Base-by-base conservation (phyloP, 345 rosid genomes). In the Eucalyptus regnans region DNA sequence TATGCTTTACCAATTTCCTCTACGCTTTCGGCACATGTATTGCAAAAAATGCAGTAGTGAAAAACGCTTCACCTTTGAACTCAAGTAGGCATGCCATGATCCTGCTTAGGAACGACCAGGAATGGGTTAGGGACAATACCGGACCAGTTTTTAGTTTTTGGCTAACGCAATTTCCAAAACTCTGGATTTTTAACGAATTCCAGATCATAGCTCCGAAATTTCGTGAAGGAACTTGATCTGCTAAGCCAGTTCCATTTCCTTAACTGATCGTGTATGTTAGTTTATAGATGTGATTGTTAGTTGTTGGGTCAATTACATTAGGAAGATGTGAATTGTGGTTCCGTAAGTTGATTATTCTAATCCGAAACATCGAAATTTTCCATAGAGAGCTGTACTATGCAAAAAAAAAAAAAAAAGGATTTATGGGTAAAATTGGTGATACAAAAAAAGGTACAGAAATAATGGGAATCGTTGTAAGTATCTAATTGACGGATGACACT, bases 381-480 rank as follows among this genome's bases (percentile, higher is more conserved):
- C 27, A 71, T 37, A 9, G 23, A 37, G 23, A 18, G 4, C 2
- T 18, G 3, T 37, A 9, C 46, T 1, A 37, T 71, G 8, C 44
- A 0, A 16, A 33, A 68, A 5, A 31, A 7, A 31, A n/a, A 9
- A 16, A 8, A 15, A 31, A 14, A 12, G 0, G 79, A 68, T 15
- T 31, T 31, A 66, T 66, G 43, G 43, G 23, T 16, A 8, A 0
- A 66, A 64, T 16, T 68, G 43, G 44, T 0, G 12, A 31, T 8
- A n/a, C 0, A 41, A 3, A 7, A 17, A 5, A 9, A 43, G 13
- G 0, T 71, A 41, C 0, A 71, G 44, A 31, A 66, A 0, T 66
- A 15, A 31, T 66, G 0, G 10, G 18, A 33, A 37, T 71, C 81
- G 0, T 0, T 0, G 4, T 37, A 37, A 71, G 25, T 31, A 9